phyloP scores from a whole-genome alignment of 495 filamentous ascomycete species.

The Glarea lozoyensis region DNA sequence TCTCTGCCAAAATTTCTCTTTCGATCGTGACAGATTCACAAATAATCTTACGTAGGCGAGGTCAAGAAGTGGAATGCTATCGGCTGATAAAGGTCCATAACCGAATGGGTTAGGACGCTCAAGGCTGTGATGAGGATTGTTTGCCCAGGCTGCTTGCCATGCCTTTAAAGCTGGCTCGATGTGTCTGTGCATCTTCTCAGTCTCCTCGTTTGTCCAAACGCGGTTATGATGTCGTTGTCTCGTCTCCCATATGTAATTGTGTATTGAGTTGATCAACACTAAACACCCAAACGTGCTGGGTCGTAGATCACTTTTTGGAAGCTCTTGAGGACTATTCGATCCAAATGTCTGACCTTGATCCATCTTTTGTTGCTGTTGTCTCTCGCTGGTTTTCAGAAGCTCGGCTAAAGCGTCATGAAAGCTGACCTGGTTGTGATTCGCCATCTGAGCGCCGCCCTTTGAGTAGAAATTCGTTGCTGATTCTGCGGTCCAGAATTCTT shows the following conservation, averaged over 20 bases:
- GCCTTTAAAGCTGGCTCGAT: conserved; percentile 91
- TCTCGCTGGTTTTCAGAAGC: conserved; percentile 72
- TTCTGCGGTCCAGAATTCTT: conserved; percentile 84
- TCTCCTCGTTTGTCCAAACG: conserved; percentile 85
- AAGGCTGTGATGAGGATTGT: conserved; percentile 72
- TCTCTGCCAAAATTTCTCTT: conserved; percentile 90
- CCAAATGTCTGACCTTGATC: conserved; percentile 42
- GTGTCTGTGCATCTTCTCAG: conserved; percentile 91
- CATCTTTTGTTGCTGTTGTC: conserved; percentile 40
- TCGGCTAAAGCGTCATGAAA: conserved; percentile 72
- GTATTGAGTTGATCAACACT: conserved; percentile 87
- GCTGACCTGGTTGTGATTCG: conserved; percentile 57
- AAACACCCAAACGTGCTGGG: conserved; percentile 94
- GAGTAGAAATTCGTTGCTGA: conserved; percentile 68
- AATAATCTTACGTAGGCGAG: conserved; percentile 89
- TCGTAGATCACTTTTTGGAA: conserved; percentile 57
- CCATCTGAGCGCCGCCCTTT: conserved; percentile 58
- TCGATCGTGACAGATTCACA: conserved; percentile 83
- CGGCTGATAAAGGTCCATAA: conserved; percentile 81
- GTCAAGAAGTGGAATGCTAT: conserved; percentile 90
- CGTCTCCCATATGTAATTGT: conserved; percentile 99
- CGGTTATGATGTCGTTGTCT: conserved; percentile 83
- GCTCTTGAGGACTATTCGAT: conserved; percentile 31
- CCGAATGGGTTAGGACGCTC: conserved; percentile 86
- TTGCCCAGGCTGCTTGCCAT: conserved; percentile 92